Evolutionary conservation across 73 alveolate genomes (phyloP).

Genomic region (Tetrahymena borealis): DNA sequence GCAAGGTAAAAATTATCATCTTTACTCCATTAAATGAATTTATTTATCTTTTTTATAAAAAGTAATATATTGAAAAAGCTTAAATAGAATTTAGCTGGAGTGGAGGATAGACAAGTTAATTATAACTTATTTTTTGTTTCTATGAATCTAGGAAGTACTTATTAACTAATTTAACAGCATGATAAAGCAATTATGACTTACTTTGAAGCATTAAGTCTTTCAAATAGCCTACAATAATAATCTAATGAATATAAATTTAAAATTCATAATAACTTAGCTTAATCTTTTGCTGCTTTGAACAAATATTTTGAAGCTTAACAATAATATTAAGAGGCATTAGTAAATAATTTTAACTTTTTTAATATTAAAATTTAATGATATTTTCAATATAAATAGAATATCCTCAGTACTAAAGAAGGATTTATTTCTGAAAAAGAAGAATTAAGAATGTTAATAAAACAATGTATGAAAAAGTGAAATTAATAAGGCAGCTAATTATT

Average conservation of each 20-base stretch:
- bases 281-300: not conserved
- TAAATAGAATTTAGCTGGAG: not conserved
- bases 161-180: not conserved
- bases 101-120: not conserved
- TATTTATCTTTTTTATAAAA: too few relatives aligned
- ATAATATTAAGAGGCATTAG: not conserved
- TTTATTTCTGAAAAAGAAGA: not conserved
- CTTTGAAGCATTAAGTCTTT: not conserved
- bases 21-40: not conserved
- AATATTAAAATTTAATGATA: not conserved
- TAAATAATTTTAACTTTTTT: not conserved
- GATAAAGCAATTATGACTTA: not conserved
- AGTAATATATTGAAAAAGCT: not conserved
- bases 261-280: not conserved
- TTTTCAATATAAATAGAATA: not conserved
- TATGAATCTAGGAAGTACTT: not conserved
- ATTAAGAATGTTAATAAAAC: not conserved
- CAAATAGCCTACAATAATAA: not conserved
- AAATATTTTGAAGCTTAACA: not conserved
- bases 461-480: not conserved
- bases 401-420: not conserved
- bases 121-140: not conserved
- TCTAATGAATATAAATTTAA: not conserved
- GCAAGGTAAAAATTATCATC: not conserved
- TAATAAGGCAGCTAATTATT: too few relatives aligned